phyloP scores from a whole-genome alignment of 768 basidiomycete genomes.

The Hygrophoropsis aurantiaca region DNA sequence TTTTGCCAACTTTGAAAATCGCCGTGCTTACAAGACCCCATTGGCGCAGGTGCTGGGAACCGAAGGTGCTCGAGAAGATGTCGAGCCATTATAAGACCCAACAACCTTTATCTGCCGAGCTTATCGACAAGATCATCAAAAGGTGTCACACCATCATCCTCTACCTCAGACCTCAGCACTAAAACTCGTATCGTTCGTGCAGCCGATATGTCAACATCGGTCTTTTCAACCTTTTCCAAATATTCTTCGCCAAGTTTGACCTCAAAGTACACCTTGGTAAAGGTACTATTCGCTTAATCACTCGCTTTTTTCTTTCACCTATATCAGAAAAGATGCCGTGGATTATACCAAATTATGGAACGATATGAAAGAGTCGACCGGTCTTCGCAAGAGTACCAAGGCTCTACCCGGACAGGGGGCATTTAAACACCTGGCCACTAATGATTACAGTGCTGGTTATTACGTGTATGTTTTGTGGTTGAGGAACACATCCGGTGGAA shows the following conservation, averaged over 20 bases:
- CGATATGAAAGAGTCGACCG: conserved; percentile 63
- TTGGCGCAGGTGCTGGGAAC: conserved; percentile 71
- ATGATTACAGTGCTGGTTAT: conserved; percentile 71
- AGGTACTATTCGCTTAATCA: conserved; percentile 33
- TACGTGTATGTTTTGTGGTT: conserved; percentile 42
- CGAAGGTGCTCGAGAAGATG: conserved; percentile 70
- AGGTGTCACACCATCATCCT: conserved; percentile 50
- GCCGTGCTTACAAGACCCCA: too few relatives aligned
- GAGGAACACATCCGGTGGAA: too few relatives aligned
- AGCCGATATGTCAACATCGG: conserved; percentile 71
- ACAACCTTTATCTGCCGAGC: conserved; percentile 64
- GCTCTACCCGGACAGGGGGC: conserved; percentile 67
- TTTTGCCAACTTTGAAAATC: too few relatives aligned
- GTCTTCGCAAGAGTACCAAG: conserved; percentile 62
- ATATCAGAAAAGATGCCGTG: conserved; percentile 44
- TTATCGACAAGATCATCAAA: conserved; percentile 79
- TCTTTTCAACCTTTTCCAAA: conserved; percentile 76
- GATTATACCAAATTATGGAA: conserved; percentile 86
- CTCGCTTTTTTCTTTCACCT: background rate
- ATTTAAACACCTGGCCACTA: conserved; percentile 77
- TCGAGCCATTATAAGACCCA: conserved; percentile 70
- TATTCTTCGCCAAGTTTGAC: conserved; percentile 84
- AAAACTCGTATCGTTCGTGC: background rate
- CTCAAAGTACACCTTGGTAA: conserved; percentile 72
- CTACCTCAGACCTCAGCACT: background rate